Conservation (phyloP, 2,329 filamentous ascomycete species). For the Alternaria panax region DNA sequence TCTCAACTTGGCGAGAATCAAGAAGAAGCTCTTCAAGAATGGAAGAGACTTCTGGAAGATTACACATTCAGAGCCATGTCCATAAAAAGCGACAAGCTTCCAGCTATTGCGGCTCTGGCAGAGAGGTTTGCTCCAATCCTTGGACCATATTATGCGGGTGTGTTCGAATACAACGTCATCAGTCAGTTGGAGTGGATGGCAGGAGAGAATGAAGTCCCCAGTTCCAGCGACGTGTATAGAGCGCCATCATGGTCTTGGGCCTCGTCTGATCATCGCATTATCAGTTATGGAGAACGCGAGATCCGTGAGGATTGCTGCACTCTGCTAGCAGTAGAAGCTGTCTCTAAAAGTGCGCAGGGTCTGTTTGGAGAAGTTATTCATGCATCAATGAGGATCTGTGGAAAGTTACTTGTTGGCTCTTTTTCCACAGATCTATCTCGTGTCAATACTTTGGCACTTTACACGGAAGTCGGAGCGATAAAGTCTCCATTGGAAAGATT, state of each 20-base stretch:
- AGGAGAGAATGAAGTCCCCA: not conserved
- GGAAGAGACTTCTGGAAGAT: rapidly evolving
- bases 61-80: not conserved
- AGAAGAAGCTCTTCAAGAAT: not conserved
- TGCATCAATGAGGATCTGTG: no score
- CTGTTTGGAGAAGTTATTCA: no score
- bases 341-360: no score
- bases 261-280: not conserved
- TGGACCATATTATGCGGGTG: not conserved
- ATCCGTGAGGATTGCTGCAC: no score
- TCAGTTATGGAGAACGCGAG: no score
- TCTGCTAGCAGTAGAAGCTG: no score
- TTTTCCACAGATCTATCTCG: no score
- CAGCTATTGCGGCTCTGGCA: not conserved
- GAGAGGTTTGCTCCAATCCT: not conserved
- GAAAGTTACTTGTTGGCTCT: no score
- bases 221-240: not conserved
- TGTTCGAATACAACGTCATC: not conserved
- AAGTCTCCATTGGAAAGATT: no score
- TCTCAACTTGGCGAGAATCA: not conserved
- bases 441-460: no score
- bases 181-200: not conserved
- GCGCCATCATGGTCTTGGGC: not conserved
- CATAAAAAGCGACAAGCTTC: not conserved
- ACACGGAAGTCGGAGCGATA: no score